Percentiles rank a stretch among this genome's conserved stretches.
Evolutionary conservation across 768 basidiomycete species (phyloP).

Genomic region (Termitomyces sp.): DNA sequence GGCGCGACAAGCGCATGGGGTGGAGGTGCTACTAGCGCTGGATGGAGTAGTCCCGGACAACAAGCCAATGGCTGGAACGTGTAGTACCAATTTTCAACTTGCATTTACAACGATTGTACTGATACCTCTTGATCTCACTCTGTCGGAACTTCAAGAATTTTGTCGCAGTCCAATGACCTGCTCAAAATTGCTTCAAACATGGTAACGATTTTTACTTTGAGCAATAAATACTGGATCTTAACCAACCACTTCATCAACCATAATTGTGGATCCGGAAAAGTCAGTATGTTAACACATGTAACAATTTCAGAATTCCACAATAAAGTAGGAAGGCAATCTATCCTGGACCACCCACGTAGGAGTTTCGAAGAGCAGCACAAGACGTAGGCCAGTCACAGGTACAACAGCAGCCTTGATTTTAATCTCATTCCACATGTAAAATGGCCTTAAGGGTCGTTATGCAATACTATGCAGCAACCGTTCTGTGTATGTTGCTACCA

Average conservation of each 20-base stretch:
- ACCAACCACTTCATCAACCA: background rate
- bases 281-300: background rate
- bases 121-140: background rate
- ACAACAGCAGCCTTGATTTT: too few relatives aligned
- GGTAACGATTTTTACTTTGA: background rate
- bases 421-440: too few relatives aligned
- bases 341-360: too few relatives aligned
- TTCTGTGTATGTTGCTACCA: too few relatives aligned
- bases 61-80: constrained; percentile 54
- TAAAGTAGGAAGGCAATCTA: background rate
- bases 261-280: background rate
- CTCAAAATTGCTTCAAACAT: background rate
- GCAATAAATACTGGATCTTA: background rate
- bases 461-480: too few relatives aligned
- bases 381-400: too few relatives aligned
- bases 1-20: constrained; percentile 29
- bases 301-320: too few relatives aligned
- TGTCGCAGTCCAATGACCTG: background rate
- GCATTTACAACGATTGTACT: background rate
- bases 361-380: background rate
- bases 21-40: constrained; percentile 26
- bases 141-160: background rate
- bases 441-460: too few relatives aligned
- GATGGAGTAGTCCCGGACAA: constrained; percentile 46
- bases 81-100: constrained; percentile 12